Evolutionary conservation across 192 early-diverging fungal genomes (phyloP).

Genomic region (Piromyces sp.): DNA sequence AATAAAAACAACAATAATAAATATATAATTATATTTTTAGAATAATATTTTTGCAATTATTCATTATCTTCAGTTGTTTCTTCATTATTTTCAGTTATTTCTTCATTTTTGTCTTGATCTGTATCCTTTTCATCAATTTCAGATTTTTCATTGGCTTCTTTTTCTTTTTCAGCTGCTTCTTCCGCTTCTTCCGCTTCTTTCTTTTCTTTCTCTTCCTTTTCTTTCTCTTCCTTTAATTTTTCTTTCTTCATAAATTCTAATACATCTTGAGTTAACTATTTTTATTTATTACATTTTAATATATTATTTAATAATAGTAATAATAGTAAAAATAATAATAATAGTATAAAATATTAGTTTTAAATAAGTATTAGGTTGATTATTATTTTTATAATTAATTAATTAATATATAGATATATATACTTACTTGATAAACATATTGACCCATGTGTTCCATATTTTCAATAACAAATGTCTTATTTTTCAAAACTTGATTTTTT

Average conservation of each 20-base stretch:
- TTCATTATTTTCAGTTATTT: too few relatives aligned
- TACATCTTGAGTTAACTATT: conserved; percentile 30
- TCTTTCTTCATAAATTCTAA: conserved; percentile 27
- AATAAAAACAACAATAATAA: too few relatives aligned
- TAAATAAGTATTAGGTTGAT: too few relatives aligned
- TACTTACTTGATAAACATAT: conserved; percentile 37
- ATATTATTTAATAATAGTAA: not conserved
- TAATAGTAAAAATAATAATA: not conserved
- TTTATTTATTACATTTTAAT: too few relatives aligned
- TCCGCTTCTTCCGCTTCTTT: not conserved
- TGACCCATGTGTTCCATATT: conserved; percentile 39
- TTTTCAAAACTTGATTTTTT: conserved; percentile 17
- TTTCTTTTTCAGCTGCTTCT: conserved; percentile 1
- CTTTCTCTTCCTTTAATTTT: conserved; percentile 9
- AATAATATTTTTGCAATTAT: too few relatives aligned
- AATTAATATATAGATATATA: too few relatives aligned
- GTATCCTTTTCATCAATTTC: conserved; percentile 1
- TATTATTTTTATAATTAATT: too few relatives aligned
- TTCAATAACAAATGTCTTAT: conserved; percentile 15
- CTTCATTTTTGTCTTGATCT: too few relatives aligned
- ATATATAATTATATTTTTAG: too few relatives aligned
- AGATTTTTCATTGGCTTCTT: not conserved
- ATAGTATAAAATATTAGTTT: too few relatives aligned
- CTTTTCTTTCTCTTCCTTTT: not conserved
- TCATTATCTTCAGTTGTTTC: too few relatives aligned